A percentile compares a stretch with the other conserved stretches of the same genome.
phyloP scores from a whole-genome alignment of 1,139 yeast species.

The Sugiyamaella castrensis region DNA sequence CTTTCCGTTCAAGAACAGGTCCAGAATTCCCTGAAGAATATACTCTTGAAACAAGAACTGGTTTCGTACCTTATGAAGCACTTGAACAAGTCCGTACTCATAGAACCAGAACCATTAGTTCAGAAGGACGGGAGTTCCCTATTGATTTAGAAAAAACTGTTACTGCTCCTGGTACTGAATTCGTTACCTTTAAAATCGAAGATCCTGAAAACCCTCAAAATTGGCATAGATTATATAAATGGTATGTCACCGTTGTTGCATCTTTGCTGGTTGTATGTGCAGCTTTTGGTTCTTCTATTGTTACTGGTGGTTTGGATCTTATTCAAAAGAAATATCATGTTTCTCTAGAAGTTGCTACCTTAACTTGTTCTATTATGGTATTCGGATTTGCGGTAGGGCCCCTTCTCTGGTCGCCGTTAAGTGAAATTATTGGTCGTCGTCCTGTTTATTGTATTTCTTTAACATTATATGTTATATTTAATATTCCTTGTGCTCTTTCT shows the following conservation, averaged over 20 bases:
- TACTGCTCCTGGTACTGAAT: slow-evolving; percentile 57
- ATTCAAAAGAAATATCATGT: slow-evolving; percentile 64
- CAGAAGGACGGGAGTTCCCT: slow-evolving; percentile 5
- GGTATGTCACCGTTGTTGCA: slow-evolving; percentile 65
- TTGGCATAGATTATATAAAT: slow-evolving; percentile 59
- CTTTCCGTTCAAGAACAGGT: slow-evolving; percentile 35
- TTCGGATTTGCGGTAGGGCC: slow-evolving; percentile 88
- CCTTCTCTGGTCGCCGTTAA: slow-evolving; percentile 82
- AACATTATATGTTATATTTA: slow-evolving; percentile 69
- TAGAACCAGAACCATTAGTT: slow-evolving; percentile 11
- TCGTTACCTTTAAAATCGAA: slow-evolving; percentile 70
- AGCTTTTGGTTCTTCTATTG: slow-evolving; percentile 86
- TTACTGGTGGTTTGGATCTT: slow-evolving; percentile 73
- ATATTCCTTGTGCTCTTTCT: slow-evolving; percentile 85
- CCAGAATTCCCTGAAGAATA: slow-evolving; percentile 91
- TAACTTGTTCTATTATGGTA: slow-evolving; percentile 83
- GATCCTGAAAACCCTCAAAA: slow-evolving; percentile 89
- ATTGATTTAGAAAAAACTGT: slow-evolving; percentile 18
- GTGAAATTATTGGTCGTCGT: slow-evolving; percentile 82
- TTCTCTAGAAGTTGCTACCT: slow-evolving; percentile 70
- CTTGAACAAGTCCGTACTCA: slow-evolving; percentile 43
- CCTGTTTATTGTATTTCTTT: slow-evolving; percentile 79
- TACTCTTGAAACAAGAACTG: slow-evolving; percentile 80
- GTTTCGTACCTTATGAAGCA: slow-evolving; percentile 76
- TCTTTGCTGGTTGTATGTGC: slow-evolving; percentile 76